Conservation (phyloP, 106 monocot species). For the Dendrobium catenatum region DNA sequence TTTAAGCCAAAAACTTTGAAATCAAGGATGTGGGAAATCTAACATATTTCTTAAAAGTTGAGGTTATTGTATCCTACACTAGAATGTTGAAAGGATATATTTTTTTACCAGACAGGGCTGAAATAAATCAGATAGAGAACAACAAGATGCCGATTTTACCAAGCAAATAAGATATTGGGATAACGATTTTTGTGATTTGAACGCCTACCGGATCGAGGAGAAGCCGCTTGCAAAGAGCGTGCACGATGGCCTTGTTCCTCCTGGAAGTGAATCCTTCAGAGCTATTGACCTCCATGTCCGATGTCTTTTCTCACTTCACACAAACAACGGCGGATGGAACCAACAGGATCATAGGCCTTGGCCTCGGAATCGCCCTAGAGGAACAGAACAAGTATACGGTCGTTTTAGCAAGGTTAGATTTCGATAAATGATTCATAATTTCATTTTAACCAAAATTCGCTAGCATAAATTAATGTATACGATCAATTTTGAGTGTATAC, state of each 20-base stretch:
- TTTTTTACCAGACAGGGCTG: not conserved
- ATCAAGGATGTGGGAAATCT: no score
- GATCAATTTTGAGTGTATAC: no score
- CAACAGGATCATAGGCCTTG: not conserved
- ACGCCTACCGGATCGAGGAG: conserved; percentile 33
- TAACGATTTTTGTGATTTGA: not conserved
- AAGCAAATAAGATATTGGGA: not conserved
- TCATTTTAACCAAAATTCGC: no score
- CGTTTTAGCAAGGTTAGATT: no score
- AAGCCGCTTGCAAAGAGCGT: conserved; percentile 35
- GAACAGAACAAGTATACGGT: no score
- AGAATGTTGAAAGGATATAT: not conserved
- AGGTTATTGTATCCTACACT: no score
- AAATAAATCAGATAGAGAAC: not conserved
- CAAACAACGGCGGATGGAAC: not conserved
- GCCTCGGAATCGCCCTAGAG: not conserved
- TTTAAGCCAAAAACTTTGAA: no score
- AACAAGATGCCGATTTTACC: not conserved
- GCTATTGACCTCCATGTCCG: not conserved
- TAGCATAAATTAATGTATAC: no score
- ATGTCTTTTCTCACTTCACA: not conserved
- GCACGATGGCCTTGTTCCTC: conserved; percentile 31
- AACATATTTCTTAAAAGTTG: no score
- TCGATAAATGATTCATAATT: no score
- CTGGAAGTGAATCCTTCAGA: conserved; percentile 4